Evolutionary conservation across 73 alveolate genomes (phyloP).

Genomic region (Breviolum minutum): DNA sequence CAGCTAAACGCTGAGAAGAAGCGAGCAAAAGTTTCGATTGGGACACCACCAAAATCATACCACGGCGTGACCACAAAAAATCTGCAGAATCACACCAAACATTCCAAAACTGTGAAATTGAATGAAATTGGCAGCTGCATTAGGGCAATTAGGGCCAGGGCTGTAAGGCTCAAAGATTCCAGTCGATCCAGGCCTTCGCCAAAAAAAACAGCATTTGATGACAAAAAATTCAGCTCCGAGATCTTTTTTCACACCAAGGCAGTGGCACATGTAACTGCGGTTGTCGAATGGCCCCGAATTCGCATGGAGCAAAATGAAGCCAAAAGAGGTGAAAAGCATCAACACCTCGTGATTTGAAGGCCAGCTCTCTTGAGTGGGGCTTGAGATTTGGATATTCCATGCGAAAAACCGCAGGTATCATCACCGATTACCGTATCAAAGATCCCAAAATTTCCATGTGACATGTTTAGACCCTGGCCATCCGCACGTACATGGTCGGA

Average conservation of each 20-base stretch:
- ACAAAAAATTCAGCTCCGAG: not conserved
- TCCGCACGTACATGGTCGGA: constrained; percentile 87
- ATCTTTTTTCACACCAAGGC: not conserved
- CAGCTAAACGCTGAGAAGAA: not conserved
- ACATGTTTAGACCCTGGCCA: not conserved
- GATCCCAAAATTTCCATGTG: not conserved
- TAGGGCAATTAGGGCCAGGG: not conserved
- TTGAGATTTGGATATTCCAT: too few relatives aligned
- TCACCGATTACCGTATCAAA: not conserved
- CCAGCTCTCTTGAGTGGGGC: too few relatives aligned
- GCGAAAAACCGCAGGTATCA: not conserved
- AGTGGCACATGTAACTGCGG: constrained; percentile 80
- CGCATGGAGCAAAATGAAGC: constrained; percentile 83
- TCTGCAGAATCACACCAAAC: too few relatives aligned
- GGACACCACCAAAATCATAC: too few relatives aligned
- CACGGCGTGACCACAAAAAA: too few relatives aligned
- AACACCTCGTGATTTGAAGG: constrained; percentile 13
- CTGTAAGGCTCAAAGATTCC: constrained; percentile 69
- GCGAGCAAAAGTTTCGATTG: not conserved
- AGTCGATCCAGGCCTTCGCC: constrained; percentile 66
- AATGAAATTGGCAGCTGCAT: not conserved
- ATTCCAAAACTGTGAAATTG: too few relatives aligned
- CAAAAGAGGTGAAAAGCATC: constrained; percentile 91
- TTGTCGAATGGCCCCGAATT: constrained; percentile 84
- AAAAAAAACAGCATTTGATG: not conserved